phyloP scores from a whole-genome alignment of 257 asterid species.

The Solanum piurae region DNA sequence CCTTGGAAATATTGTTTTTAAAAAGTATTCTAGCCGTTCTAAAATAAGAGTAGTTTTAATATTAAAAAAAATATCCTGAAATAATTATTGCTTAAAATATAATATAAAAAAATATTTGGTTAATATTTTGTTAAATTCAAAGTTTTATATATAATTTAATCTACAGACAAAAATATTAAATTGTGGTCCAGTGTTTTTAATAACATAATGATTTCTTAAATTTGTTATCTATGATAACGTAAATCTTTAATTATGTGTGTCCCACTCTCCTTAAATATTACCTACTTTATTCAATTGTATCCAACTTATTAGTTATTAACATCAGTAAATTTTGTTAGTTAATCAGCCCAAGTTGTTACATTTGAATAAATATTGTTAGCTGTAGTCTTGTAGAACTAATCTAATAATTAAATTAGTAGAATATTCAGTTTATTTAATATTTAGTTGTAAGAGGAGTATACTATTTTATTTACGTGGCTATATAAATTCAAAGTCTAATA shows the following conservation, averaged over 20 bases:
- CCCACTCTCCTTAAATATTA: neutral
- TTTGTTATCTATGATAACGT: neutral
- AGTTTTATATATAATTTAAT: neutral
- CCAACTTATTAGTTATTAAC: neutral
- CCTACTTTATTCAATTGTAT: neutral
- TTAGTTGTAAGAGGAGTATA: neutral
- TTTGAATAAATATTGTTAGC: neutral
- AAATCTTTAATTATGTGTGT: neutral
- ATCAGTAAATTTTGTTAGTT: neutral
- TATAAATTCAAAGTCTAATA: neutral
- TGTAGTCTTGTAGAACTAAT: neutral
- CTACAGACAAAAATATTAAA: neutral
- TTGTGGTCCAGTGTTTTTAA: neutral
- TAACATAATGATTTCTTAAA: neutral
- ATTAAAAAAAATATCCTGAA: neutral
- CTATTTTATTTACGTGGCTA: neutral
- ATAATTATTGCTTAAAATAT: no score
- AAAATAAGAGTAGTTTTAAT: neutral
- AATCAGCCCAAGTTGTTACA: neutral
- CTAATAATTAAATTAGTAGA: neutral
- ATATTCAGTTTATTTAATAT: neutral
- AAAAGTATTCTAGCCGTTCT: neutral
- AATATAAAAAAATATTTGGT: no score
- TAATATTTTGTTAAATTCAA: neutral
- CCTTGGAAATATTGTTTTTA: neutral